A percentile compares a stretch with the other conserved stretches of the same genome.
Evolutionary conservation across 371 early-diverging fungal species (phyloP).

Genomic region (Syncephalastrum contaminatum): DNA sequence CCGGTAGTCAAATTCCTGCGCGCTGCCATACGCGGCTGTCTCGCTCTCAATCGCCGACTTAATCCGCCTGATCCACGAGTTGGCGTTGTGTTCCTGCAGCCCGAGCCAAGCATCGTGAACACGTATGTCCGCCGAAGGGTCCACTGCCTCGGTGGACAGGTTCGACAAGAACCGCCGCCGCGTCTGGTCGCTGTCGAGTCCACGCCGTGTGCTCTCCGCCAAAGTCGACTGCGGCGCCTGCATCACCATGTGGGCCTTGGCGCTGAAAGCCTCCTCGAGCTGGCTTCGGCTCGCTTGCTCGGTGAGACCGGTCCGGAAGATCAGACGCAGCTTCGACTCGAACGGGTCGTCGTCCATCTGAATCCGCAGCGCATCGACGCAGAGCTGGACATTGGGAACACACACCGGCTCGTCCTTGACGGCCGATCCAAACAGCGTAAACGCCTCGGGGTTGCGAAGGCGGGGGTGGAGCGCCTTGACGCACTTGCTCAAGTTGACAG

Average conservation of each 20-base stretch:
- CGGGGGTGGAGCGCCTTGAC: constrained; percentile 34
- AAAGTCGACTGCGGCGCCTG: constrained; percentile 8
- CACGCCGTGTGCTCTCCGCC: constrained; percentile 8
- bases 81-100: constrained; percentile 58
- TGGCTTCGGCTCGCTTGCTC: constrained; percentile 54
- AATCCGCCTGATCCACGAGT: constrained; percentile 50
- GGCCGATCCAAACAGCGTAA: constrained; percentile 30
- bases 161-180: constrained; percentile 11
- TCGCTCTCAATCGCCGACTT: constrained; percentile 27
- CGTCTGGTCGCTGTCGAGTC: constrained; percentile 15
- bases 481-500: constrained; percentile 31
- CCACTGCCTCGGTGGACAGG: not conserved
- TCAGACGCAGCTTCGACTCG: constrained; percentile 48
- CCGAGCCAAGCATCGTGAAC: constrained; percentile 58
- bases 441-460: constrained; percentile 20
- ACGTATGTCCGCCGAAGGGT: constrained; percentile 18
- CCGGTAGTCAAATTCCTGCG: constrained; percentile 19
- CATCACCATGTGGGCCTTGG: constrained; percentile 45
- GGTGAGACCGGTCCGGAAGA: constrained; percentile 48
- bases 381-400: constrained; percentile 28
- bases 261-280: constrained; percentile 58
- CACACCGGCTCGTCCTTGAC: constrained; percentile 22
- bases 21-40: constrained; percentile 14
- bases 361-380: constrained; percentile 27
- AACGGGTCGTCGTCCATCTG: constrained; percentile 62